These are phyloP conservation scores for Stachybotrys elegans DNA, from an alignment of 2,329 filamentous ascomycete genomes.

Conservation along the genomic window DNA sequence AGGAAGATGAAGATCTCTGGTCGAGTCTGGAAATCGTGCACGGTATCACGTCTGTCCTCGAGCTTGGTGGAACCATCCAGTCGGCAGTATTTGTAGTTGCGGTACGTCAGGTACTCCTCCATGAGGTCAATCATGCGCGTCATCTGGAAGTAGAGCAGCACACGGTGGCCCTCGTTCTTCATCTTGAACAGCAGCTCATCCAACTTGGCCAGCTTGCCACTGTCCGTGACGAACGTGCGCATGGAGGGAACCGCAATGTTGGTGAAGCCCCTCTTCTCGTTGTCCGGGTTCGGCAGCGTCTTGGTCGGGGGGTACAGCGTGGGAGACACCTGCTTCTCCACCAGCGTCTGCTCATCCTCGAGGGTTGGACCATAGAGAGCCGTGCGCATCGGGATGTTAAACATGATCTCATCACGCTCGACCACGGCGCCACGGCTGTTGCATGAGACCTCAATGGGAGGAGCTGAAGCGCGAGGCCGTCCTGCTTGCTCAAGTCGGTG, in stretches of 20 bases:
- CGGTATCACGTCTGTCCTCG: slow-evolving; percentile 93
- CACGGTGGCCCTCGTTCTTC: slow-evolving; percentile 88
- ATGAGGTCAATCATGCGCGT: slow-evolving; percentile 99
- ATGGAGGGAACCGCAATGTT: slow-evolving; percentile 93
- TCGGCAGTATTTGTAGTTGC: slow-evolving; percentile 98
- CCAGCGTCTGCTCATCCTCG: slow-evolving; percentile 65
- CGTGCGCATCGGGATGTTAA: slow-evolving; percentile 72
- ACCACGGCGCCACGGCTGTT: slow-evolving; percentile 58
- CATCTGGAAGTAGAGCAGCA: slow-evolving; percentile 99
- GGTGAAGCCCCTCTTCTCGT: slow-evolving; percentile 78
- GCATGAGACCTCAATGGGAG: slow-evolving; percentile 77
- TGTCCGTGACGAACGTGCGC: slow-evolving; percentile 95
- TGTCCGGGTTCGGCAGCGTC: slow-evolving; percentile 73
- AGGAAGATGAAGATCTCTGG: slow-evolving; percentile 97
- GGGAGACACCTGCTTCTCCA: slow-evolving; percentile 67
- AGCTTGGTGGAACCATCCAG: slow-evolving; percentile 96
- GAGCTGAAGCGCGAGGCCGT: slow-evolving; percentile 73
- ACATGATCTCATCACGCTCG: slow-evolving; percentile 70
- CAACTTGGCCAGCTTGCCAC: slow-evolving; percentile 88
- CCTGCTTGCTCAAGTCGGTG: slow-evolving; percentile 76
- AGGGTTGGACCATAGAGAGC: slow-evolving; percentile 63
- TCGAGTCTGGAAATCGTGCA: slow-evolving; percentile 91
- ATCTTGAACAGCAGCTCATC: slow-evolving; percentile 83
- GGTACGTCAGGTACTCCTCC: slow-evolving; percentile 98
- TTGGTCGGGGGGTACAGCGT: slow-evolving; percentile 57